Base-by-base conservation (phyloP, 2,329 filamentous ascomycete species). In the Coniella vitis region DNA sequence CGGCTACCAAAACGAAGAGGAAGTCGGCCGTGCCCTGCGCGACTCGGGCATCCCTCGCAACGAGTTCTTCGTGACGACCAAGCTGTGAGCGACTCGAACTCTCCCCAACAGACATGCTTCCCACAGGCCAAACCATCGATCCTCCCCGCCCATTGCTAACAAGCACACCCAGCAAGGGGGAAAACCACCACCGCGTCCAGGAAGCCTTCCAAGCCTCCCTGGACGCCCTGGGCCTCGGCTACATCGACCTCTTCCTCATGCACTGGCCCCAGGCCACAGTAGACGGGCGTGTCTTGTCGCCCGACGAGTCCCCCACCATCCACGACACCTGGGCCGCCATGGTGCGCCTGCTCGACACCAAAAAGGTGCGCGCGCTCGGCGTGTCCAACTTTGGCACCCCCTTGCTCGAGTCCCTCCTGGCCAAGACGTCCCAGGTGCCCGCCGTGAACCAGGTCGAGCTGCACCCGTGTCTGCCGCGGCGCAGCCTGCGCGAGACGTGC, bases 311-410 rank as follows among this genome's bases (percentile, higher is more conserved):
- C 35, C 51, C 51, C 29, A 53, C 51, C 12, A 36, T 36, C 35
- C 39, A 47, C 21, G 51, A 53, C 20, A 53, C 51, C 14, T 53
- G 51, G 51, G 47, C 47, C 36, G 51, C 49, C 10, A 53, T 53
- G 51, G 43, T 50, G 34, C 76, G 76, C 65, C 65, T 80, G 19
- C 69, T 69, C 29, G 71, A 63, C 9, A 72, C 70, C 35, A 75
- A 75, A 57, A 82, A 81, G 59, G 81, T 81, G 45, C 74, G 71
- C 63, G 82, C 81, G 66, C 83, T 84, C 56, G 81, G 81, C 61
- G 78, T 86, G 49, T 83, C 79, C 60, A 86, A 86, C 70, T 86
- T 86, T 58, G 77, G 72, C 55, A 82, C 84, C 62, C 73, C 71
- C 62, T 81, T 85, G 65, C 69, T 85, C 21, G 79, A 85, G 69